A percentile compares a stretch with the other conserved stretches of the same genome.
phyloP scores from a whole-genome alignment of 2,329 filamentous ascomycete genomes.

The Aspergillus alliaceus region DNA sequence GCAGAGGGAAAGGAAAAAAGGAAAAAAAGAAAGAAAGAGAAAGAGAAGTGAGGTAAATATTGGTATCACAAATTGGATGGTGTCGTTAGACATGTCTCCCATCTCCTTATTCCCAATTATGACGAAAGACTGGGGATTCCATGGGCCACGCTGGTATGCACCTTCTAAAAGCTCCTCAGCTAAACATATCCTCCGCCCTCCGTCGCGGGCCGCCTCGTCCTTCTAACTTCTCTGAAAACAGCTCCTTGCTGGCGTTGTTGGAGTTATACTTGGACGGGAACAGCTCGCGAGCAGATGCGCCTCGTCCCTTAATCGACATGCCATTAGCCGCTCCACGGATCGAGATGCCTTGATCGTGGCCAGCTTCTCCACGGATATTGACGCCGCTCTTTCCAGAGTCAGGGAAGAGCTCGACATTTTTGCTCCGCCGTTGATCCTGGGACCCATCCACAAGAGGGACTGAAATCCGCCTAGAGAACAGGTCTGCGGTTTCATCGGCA shows the following conservation, averaged over 20 bases:
- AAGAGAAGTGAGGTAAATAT: background rate
- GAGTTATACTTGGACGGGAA: slow-evolving; percentile 62
- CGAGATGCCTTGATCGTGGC: slow-evolving; percentile 37
- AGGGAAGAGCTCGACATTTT: slow-evolving; percentile 43
- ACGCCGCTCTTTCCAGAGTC: slow-evolving; percentile 43
- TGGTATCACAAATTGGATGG: slow-evolving; percentile 12
- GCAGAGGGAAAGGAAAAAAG: background rate
- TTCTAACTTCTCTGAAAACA: slow-evolving; percentile 63
- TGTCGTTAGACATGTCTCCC: background rate
- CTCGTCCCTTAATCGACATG: slow-evolving; percentile 70
- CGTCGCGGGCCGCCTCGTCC: slow-evolving; percentile 61
- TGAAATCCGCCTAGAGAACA: slow-evolving; percentile 51
- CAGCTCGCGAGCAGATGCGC: slow-evolving; percentile 64
- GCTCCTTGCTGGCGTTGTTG: slow-evolving; percentile 68
- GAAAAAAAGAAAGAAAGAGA: background rate
- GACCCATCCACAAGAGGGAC: slow-evolving; percentile 51
- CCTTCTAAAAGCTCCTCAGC: slow-evolving; percentile 43
- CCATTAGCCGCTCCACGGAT: slow-evolving; percentile 49
- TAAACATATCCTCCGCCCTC: slow-evolving; percentile 72
- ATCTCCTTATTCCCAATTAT: background rate
- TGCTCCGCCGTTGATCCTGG: slow-evolving; percentile 29
- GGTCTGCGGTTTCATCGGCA: slow-evolving; percentile 54
- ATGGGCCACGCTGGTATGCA: background rate
- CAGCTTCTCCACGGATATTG: slow-evolving; percentile 62
- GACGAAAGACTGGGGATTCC: background rate